Evolutionary conservation across 75 land plant genomes (phyloP).

Genomic region (Sequoiadendron giganteum): DNA sequence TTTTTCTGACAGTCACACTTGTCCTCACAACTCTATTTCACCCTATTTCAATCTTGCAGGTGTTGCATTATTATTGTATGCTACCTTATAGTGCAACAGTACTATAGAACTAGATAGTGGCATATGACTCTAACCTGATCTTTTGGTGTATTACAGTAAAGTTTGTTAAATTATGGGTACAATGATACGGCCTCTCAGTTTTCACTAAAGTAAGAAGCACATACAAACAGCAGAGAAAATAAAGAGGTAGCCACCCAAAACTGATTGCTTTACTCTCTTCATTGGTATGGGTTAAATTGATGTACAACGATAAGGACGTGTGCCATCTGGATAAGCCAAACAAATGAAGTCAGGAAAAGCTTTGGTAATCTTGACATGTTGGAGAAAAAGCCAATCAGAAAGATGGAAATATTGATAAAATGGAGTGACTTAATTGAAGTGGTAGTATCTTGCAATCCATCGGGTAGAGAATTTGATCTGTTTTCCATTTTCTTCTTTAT

Average conservation of each 20-base stretch:
- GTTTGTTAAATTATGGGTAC: neutral
- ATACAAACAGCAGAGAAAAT: neutral
- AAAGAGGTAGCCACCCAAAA: neutral
- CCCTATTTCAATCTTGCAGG: no score
- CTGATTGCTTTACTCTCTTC: neutral
- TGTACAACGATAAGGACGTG: neutral
- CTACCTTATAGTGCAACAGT: neutral
- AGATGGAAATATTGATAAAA: neutral
- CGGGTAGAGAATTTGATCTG: neutral
- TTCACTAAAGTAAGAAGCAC: neutral
- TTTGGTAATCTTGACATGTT: neutral
- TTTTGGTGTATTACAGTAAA: neutral
- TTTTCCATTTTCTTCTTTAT: neutral
- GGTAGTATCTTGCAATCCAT: neutral
- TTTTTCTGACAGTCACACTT: no score
- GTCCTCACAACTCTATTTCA: no score
- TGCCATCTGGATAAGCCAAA: neutral
- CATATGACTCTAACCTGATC: neutral
- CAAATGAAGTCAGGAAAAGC: neutral
- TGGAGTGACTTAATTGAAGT: neutral
- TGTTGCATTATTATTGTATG: no score
- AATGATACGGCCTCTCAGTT: neutral
- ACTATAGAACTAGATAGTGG: neutral
- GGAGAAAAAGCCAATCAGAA: neutral
- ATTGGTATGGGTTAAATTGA: neutral